These are phyloP conservation scores for Pythium aquatile DNA, from an alignment of 352 stramenopile genomes.

Conservation along the genomic window DNA sequence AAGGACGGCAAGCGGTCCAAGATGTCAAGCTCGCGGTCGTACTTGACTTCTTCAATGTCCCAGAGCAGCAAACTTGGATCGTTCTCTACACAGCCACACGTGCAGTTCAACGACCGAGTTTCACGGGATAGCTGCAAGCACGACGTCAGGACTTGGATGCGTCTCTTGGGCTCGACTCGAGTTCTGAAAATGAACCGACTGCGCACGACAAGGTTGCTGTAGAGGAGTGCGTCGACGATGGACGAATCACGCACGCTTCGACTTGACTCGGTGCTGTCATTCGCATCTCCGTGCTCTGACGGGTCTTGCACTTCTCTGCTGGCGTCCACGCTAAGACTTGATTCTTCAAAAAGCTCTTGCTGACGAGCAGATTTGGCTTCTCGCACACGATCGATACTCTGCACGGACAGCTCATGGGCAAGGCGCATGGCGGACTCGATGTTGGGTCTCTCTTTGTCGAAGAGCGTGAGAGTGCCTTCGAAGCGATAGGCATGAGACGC, in stretches of 20 bases:
- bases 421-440: slow-evolving; percentile 81
- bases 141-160: slow-evolving; percentile 64
- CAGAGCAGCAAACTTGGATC: slow-evolving; percentile 59
- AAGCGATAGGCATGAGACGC: slow-evolving; percentile 77
- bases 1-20: slow-evolving; percentile 67
- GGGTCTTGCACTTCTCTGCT: background rate
- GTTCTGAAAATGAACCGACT: slow-evolving; percentile 80
- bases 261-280: slow-evolving; percentile 11
- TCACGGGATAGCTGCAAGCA: slow-evolving; percentile 73
- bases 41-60: slow-evolving; percentile 79
- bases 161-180: slow-evolving; percentile 64
- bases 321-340: slow-evolving; percentile 8
- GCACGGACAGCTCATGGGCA: slow-evolving; percentile 64
- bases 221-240: slow-evolving; percentile 75
- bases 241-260: slow-evolving; percentile 43
- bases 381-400: slow-evolving; percentile 71
- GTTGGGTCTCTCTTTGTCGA: slow-evolving; percentile 79
- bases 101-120: slow-evolving; percentile 66
- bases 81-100: slow-evolving; percentile 71
- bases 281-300: slow-evolving; percentile 2
- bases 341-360: slow-evolving; percentile 29
- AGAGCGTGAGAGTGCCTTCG: slow-evolving; percentile 62
- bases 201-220: slow-evolving; percentile 78
- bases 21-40: slow-evolving; percentile 58
- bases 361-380: slow-evolving; percentile 46